These are phyloP conservation scores for Fusarium sp. DNA, from an alignment of 2,329 filamentous ascomycete genomes.

Conservation along the genomic window DNA sequence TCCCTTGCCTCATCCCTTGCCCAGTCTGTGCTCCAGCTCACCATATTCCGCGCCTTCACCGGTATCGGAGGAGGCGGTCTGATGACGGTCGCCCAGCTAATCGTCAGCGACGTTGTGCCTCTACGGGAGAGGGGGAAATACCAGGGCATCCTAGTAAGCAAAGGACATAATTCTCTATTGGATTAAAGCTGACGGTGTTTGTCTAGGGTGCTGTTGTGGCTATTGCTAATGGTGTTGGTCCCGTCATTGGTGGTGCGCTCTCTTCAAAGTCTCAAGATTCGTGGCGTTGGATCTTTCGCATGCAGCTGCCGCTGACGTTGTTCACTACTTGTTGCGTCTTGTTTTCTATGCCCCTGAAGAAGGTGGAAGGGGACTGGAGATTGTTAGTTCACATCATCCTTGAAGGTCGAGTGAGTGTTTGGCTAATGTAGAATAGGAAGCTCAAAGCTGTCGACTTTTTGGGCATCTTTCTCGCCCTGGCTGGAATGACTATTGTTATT, in stretches of 20 bases:
- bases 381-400: constrained; percentile 42
- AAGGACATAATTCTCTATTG: fast-evolving
- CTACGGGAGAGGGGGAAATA: constrained; percentile 78
- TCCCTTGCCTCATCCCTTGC: constrained; percentile 59
- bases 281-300: constrained; percentile 66
- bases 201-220: constrained; percentile 62
- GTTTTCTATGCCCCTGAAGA: constrained; percentile 69
- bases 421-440: constrained; percentile 50
- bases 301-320: constrained; percentile 65
- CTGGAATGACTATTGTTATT: constrained; percentile 60
- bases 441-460: constrained; percentile 64
- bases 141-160: constrained; percentile 68
- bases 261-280: constrained; percentile 59
- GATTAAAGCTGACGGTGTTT: fast-evolving
- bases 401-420: fast-evolving
- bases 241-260: constrained; percentile 65
- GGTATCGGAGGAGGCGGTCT: constrained; percentile 78
- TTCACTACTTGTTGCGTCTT: constrained; percentile 61
- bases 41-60: constrained; percentile 56
- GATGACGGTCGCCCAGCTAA: constrained; percentile 75
- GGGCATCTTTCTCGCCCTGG: constrained; percentile 60
- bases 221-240: constrained; percentile 66
- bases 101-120: constrained; percentile 78
- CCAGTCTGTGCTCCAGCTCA: constrained; percentile 54
- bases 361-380: constrained; percentile 64